Percentiles rank a stretch among this genome's conserved stretches.
These are phyloP conservation scores for Didymella sp. DNA, from an alignment of 2,329 filamentous ascomycete species.

Conservation along the genomic window DNA sequence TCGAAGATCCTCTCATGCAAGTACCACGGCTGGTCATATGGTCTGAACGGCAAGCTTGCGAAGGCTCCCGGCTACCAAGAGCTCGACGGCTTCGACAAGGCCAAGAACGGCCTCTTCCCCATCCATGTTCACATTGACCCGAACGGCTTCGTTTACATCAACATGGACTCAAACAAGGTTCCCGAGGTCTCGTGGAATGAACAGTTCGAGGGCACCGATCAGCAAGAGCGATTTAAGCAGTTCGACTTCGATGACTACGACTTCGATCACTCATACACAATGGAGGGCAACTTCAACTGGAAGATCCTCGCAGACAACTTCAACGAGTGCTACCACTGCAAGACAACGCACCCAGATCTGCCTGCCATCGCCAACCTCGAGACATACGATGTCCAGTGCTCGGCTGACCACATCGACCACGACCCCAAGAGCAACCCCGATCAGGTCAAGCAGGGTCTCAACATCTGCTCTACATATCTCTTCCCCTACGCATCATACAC, in stretches of 20 bases:
- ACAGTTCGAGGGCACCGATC: conserved; percentile 41
- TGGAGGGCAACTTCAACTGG: conserved; percentile 46
- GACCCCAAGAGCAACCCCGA: conserved; percentile 40
- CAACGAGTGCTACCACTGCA: conserved; percentile 71
- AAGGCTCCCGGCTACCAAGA: conserved; percentile 55
- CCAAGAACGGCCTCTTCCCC: conserved; percentile 45
- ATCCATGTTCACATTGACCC: conserved; percentile 44
- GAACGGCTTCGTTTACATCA: conserved; percentile 49
- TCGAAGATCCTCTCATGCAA: conserved; percentile 53
- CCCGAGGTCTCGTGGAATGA: conserved; percentile 43
- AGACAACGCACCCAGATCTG: conserved; percentile 65
- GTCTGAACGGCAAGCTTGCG: conserved; percentile 52
- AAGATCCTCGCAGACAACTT: conserved; percentile 62
- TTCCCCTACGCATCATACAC: conserved; percentile 44
- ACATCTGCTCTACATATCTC: conserved; percentile 42
- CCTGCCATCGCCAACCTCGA: conserved; percentile 63
- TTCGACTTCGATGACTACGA: conserved; percentile 53
- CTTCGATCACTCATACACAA: conserved; percentile 52
- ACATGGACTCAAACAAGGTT: conserved; percentile 44
- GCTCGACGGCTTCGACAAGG: conserved; percentile 50
- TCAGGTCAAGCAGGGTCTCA: conserved; percentile 34
- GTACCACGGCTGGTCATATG: conserved; percentile 58
- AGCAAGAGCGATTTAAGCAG: conserved; percentile 44
- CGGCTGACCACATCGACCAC: conserved; percentile 44
- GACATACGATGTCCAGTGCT: conserved; percentile 54